Evolutionary conservation across 164 flowering plant species (phyloP), one percentile per base, ranked within the genome.

Genomic region (Stephania yunnanensis): DNA sequence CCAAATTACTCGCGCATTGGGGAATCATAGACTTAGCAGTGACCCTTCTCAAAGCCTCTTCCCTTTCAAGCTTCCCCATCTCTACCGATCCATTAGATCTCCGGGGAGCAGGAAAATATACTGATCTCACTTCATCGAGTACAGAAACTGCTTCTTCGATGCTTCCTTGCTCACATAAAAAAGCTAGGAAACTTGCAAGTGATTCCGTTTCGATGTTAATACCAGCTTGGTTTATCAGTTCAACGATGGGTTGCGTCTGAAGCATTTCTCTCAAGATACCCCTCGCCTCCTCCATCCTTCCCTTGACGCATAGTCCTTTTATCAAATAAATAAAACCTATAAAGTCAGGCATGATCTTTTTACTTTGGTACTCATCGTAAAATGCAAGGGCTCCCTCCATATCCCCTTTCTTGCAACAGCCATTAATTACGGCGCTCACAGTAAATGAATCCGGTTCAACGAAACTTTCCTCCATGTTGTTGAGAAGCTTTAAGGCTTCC

Each of bases 241-340:
- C 87, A 46, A 78, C 22, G 45, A 89, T 82, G 63, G 92, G 80
- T 58, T 78, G 66, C 22, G 79, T 81, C 74, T 83, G 88, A 82
- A 96, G 90, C 97, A 94, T 94, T 83, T 92, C 98, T 79, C 89
- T 85, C 76, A 96, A 77, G 42, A 90, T 75, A 75, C 82, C 85
- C 75, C 93, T 81, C 6, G 97, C 87, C 82, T 96, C 98, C 80
- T 91, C 97, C 92, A 94, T 90, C 79, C 97, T 87, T 72, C 99
- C 99, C 76, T 90, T 94, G 1, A 86, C 74, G 79, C 83, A 86
- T 68, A 96, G 82, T 20, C 97, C 97, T 82, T 84, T 87, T n/a
- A 89, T 75, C 80, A 96, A 81, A 84, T 81, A 82, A 75, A 90
- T 31, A 72, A 89, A 96, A 46, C 98, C 97, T 82, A 90, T 82